Base-by-base conservation (phyloP, 169 alveolate genomes). In the Plasmodium inui region DNA sequence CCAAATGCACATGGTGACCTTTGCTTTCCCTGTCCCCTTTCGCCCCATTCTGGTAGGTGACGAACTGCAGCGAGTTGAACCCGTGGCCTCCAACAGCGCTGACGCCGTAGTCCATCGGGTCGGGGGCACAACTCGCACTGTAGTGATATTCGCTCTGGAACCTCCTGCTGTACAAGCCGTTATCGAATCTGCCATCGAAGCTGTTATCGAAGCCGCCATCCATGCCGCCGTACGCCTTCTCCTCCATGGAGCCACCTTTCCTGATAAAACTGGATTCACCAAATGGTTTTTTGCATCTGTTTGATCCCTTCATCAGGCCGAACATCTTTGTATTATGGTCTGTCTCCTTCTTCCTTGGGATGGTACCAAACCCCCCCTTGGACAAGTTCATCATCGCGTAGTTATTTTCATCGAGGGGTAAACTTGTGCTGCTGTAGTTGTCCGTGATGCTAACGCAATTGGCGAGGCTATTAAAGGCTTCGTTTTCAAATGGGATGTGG, bases 271-370 rank as follows among this genome's bases (percentile, higher is more conserved):
- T 22, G 10, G 28, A 17, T 0, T 8, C 10, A 1, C 57, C 90
- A 82, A 55, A 55, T 3, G 14, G 4, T 30, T 41, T 26, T 6
- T 55, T 7, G 71, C 26, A 55, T 34, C 30, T 41, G 71, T 55
- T 82, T 7, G 67, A 7, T 14, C 4, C 34, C 3, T 57, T 82
- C 28, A 19, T 4, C 10, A 10, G 39, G 10, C 72, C 26, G 8
- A 22, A 6, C 12, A 82, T 55, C 57, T n/a, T 17, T n/a, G 46
- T 12, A 14, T 57, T 82, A 30, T 82, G 61, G 14, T 82, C 72
- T 30, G 26, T 8, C 10, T 82, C 90, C 19, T 57, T 82, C 71
- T 82, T 82, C 72, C 61, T 37, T 37, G 37, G 41, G 61, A 50
- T 50, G 55, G n/a, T 3, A 44, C 22, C 61, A 5, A 82, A 10